Evolutionary conservation across 495 filamentous ascomycete species (phyloP), one percentile per base, ranked within the genome.

Genomic region (Halenospora varia): DNA sequence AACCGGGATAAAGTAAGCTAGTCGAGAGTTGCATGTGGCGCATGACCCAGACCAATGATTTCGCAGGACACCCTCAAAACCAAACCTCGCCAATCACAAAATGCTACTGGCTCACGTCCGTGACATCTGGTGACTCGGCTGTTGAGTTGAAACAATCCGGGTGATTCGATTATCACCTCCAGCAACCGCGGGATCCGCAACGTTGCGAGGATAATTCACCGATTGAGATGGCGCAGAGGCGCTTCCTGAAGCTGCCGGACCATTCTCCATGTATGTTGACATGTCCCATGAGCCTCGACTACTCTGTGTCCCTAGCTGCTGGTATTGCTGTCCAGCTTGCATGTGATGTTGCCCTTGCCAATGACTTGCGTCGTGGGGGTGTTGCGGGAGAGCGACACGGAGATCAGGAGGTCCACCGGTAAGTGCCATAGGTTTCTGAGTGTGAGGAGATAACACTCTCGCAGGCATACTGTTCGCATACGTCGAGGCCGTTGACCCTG

Each of bases 351-450:
- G 26, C 6, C 20, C 40, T 23, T 58, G 57, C 64, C 60, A 61
- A 13, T 55, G 59, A 41, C 44, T 22, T 9, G 41, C n/a, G 19
- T 62, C 63, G 48, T 66, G 60, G 40, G 63, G 56, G 51, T 51
- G 39, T 51, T 62, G 56, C 10, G 58, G 46, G 9, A 66, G 48
- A 15, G 60, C 29, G 40, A 58, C 60, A n/a, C 64, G 60, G 2
- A 65, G 59, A 56, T 63, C 60, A 57, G 63, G 56, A 57, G 59
- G 59, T 41, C 64, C 64, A n/a, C 55, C 29, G 20, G 52, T 47
- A 3, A 59, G 51, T 1, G 40, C 40, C 53, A 66, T 48, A 17
- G 60, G 35, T 25, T 61, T 60, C 15, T 58, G 53, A 18, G 51
- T 45, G 23, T 59, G 64, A 48, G 64, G 64, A 22, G 64, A 66